Evolutionary conservation across 2,329 filamentous ascomycete genomes (phyloP).

Genomic region (Botrytis medusae): DNA sequence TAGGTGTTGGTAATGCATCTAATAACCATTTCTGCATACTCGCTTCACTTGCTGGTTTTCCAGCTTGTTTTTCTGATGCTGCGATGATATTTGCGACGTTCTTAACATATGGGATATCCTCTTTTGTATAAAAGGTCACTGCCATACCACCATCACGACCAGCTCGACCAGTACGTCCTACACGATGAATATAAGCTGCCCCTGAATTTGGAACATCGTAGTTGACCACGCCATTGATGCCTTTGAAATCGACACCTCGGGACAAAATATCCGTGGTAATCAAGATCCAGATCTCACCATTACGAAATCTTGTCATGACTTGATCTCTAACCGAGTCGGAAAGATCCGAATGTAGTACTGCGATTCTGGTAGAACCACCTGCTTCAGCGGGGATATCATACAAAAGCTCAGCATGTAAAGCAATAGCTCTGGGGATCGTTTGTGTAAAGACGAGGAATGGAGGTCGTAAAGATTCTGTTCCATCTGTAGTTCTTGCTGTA

Average conservation of each 20-base stretch:
- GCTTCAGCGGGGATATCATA: constrained; percentile 93
- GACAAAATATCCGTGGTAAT: constrained; percentile 94
- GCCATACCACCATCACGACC: constrained; percentile 85
- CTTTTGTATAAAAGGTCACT: constrained; percentile 92
- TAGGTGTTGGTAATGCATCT: constrained; percentile 79
- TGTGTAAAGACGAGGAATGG: constrained; percentile 96
- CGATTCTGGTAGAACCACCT: constrained; percentile 79
- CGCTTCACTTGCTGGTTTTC: constrained; percentile 50
- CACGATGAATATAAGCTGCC: constrained; percentile 88
- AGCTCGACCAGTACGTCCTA: constrained; percentile 85
- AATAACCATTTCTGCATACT: constrained; percentile 82
- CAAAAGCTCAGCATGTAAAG: constrained; percentile 83
- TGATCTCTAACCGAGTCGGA: constrained; percentile 71
- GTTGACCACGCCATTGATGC: constrained; percentile 94
- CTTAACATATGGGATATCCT: constrained; percentile 87
- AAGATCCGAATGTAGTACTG: constrained; percentile 85
- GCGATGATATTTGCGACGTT: constrained; percentile 91
- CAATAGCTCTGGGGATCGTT: constrained; percentile 86
- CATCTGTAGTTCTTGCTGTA: constrained; percentile 54
- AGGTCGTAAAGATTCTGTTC: constrained; percentile 59
- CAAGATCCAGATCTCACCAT: constrained; percentile 91
- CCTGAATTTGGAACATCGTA: constrained; percentile 94
- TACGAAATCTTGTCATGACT: constrained; percentile 87
- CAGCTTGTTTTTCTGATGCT: constrained; percentile 71
- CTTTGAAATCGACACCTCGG: constrained; percentile 90